Conservation (phyloP, 73 alveolate species). For the Loxodes magnus region DNA sequence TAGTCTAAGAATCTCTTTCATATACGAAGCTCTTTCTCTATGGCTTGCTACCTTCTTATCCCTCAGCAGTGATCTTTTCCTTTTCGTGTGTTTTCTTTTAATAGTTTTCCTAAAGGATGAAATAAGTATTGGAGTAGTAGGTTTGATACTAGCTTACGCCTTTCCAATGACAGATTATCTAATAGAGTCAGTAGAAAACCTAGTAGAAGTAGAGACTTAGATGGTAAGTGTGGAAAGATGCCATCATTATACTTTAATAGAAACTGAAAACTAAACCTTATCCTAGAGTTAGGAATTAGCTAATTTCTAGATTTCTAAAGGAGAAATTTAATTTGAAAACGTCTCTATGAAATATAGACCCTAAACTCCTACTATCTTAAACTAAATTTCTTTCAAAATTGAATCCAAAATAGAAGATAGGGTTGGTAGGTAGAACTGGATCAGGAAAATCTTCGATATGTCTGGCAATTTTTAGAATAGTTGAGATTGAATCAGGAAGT, state of each 20-base stretch:
- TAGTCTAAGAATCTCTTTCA: background rate
- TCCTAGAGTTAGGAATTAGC: background rate
- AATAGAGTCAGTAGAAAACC: background rate
- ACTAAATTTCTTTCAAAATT: constrained; percentile 29
- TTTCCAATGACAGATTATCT: background rate
- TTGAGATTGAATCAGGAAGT: constrained; percentile 41
- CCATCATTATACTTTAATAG: background rate
- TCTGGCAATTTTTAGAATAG: constrained; percentile 61
- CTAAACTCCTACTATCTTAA: constrained; percentile 27
- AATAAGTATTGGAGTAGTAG: background rate
- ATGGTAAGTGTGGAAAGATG: background rate
- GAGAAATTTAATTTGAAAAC: background rate
- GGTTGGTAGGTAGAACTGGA: constrained; percentile 84
- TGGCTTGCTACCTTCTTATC: background rate
- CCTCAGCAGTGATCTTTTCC: background rate
- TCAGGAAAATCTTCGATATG: constrained; percentile 67
- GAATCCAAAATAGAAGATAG: constrained; percentile 38
- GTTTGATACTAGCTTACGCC: background rate
- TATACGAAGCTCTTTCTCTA: background rate
- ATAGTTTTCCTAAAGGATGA: background rate
- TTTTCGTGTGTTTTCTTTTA: background rate
- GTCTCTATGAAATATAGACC: constrained; percentile 33
- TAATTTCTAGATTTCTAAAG: background rate
- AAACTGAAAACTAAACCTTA: background rate
- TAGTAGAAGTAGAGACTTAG: background rate